Evolutionary conservation across 306 rosid genomes (phyloP), one percentile per base, ranked within the genome.

Genomic region (Chamaecrista fasciculata): DNA sequence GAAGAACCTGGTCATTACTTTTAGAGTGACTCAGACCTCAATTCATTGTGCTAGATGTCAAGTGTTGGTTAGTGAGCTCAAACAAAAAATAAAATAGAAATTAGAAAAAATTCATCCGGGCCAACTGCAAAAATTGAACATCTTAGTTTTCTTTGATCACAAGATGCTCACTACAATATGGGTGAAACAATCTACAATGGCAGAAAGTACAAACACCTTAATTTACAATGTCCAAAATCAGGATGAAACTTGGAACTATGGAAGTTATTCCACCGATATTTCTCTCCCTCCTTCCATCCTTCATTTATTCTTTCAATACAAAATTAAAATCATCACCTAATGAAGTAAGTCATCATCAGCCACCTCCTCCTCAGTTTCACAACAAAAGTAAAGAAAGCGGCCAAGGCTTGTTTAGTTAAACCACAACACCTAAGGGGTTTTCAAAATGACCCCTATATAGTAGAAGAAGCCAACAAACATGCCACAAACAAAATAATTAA

Each of bases 391-490:
- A 21, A 42, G 33, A 40, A 42, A 62, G 52, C 68, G 42, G 8
- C 37, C 19, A 26, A 55, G 3, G 24, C 68, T 14, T 24, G 68
- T 8, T 24, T 7, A 62, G 31, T 62, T 1, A 59, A 58, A 16
- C 33, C n/a, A 40, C 4, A 39, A 24, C 15, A 24, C 33, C 66
- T 43, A 8, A 14, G 14, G 49, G 19, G 1, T 43, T 10, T 19
- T 6, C 21, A 4, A 56, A 56, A 33, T 16, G 12, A 29, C 42
- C 43, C 43, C 19, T 8, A 1, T 8, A 39, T 4, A 15, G 62
- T n/a, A 51, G 36, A 74, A 51, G 46, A 79, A 55, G 64, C 37
- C 29, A 67, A 61, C 4, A 8, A 1, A 23, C 9, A 4, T n/a
- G n/a, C n/a, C n/a, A n/a, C n/a, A n/a, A n/a, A n/a, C n/a, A n/a